phyloP scores from a whole-genome alignment of 352 stramenopile species.

The Phytopythium delawarense region DNA sequence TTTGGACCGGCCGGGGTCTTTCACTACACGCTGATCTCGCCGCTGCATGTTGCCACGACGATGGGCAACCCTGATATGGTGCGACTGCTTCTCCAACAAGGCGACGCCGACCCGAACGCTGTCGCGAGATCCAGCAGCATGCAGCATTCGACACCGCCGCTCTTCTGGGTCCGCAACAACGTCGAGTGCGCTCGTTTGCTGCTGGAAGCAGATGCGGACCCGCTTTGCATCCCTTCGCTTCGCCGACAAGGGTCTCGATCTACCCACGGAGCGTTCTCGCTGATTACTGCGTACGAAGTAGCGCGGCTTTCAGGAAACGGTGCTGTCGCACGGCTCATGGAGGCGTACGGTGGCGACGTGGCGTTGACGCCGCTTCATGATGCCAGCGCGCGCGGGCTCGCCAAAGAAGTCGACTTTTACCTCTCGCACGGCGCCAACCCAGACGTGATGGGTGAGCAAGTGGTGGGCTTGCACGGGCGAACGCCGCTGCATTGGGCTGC shows the following conservation, averaged over 20 bases:
- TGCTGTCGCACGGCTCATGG: constrained; percentile 60
- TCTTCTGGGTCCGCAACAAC: constrained; percentile 72
- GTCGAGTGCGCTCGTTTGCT: constrained; percentile 55
- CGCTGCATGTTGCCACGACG: constrained; percentile 68
- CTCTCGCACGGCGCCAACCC: constrained; percentile 64
- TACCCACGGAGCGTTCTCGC: constrained; percentile 32
- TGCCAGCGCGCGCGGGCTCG: constrained; percentile 47
- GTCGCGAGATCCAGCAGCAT: constrained; percentile 43
- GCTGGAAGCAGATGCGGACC: constrained; percentile 67
- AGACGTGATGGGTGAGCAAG: constrained; percentile 66
- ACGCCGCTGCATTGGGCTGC: constrained; percentile 79
- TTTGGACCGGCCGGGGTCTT: constrained; percentile 61
- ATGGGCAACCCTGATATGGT: constrained; percentile 68
- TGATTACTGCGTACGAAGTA: constrained; percentile 69
- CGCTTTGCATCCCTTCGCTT: constrained; percentile 39
- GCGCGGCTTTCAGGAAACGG: constrained; percentile 60
- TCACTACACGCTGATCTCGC: constrained; percentile 60
- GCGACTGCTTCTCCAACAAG: constrained; percentile 51
- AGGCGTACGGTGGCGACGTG: constrained; percentile 79
- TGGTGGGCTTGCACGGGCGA: constrained; percentile 56
- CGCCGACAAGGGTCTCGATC: neutral
- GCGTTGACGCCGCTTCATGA: constrained; percentile 71
- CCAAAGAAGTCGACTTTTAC: constrained; percentile 57
- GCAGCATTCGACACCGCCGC: constrained; percentile 53
- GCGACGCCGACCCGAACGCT: constrained; percentile 58